Evolutionary conservation across 306 rosid genomes (phyloP), one percentile per base, ranked within the genome.

Genomic region (Sophora flavescens): DNA sequence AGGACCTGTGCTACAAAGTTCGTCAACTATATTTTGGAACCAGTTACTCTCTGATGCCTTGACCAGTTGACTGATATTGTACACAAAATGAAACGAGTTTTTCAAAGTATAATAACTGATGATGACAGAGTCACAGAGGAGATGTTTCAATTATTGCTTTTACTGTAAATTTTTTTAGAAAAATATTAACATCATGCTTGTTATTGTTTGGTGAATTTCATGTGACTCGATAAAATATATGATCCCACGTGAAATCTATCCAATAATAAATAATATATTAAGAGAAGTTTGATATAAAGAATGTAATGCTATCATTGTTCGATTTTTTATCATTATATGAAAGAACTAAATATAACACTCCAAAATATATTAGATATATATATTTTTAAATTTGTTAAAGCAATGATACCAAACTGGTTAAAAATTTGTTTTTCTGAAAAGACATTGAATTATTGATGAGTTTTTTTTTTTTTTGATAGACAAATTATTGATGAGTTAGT

Each of bases 11-110:
- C 72, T 2, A n/a, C 53, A 47, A 52, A 71, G 70, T 65, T 77
- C 8, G 65, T 12, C 45, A 70, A 63, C 50, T 39, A 63, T 82
- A 58, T 70, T 76, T 70, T 78, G 62, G 50, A 65, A 61, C 47
- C 57, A n/a, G 65, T 51, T 28, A 26, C 41, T 41, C 8, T 70
- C 56, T 64, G 74, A 78, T 36, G 44, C 63, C 38, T 64, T 77
- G 82, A 75, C 84, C 51, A 36, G 14, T 36, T 51, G 82, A 59
- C 76, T 57, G 26, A 69, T 18, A 50, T 36, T 36, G 45, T 18
- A 45, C 81, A 77, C 63, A 77, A 60, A 68, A 78, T 59, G 76
- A 57, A 47, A 33, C 44, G 42, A 48, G 33, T 42, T 45, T 54
- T 56, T 15, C 26, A 0, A 4, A 39, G 41, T 22, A 76, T 41